phyloP scores from a whole-genome alignment of 2,329 filamentous ascomycete genomes.

The Nothophaeocryptopus gaeumannii region DNA sequence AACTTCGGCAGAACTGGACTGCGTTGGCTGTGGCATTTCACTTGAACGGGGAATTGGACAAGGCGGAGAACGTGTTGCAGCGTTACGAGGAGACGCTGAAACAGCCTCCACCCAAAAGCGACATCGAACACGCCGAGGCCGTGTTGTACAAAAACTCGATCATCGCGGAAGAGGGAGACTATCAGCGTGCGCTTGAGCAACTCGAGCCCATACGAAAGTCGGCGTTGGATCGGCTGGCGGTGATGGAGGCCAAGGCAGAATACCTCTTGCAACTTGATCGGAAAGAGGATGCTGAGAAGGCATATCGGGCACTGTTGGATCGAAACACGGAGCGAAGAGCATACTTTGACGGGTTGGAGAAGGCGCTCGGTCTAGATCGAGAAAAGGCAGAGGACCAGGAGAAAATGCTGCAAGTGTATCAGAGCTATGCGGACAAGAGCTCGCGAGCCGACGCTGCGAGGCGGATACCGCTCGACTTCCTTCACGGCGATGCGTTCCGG shows the following conservation, averaged over 20 bases:
- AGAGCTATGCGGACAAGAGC: conserved; percentile 76
- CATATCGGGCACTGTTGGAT: conserved; percentile 76
- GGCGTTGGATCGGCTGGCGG: conserved; percentile 77
- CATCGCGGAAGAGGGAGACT: conserved; percentile 85
- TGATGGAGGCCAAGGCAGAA: conserved; percentile 80
- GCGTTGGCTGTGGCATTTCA: conserved; percentile 93
- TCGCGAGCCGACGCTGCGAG: conserved; percentile 80
- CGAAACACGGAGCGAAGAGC: conserved; percentile 82
- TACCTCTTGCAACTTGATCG: conserved; percentile 76
- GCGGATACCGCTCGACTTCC: conserved; percentile 84
- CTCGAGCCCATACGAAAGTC: conserved; percentile 73
- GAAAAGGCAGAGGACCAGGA: conserved; percentile 64
- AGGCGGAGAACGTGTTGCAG: conserved; percentile 86
- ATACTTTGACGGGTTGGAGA: conserved; percentile 78
- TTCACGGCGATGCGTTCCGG: conserved; percentile 78
- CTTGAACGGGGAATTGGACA: conserved; percentile 75
- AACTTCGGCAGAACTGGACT: conserved; percentile 90
- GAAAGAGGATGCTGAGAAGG: conserved; percentile 75
- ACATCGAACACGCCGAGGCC: conserved; percentile 92
- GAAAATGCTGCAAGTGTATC: conserved; percentile 72
- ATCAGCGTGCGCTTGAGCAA: conserved; percentile 79
- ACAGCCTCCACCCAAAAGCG: conserved; percentile 68
- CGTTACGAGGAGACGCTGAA: conserved; percentile 95
- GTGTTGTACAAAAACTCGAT: conserved; percentile 92
- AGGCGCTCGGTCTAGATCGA: conserved; percentile 62